Base-by-base conservation (phyloP, 1,139 yeast species). In the Geotrichum australiense region DNA sequence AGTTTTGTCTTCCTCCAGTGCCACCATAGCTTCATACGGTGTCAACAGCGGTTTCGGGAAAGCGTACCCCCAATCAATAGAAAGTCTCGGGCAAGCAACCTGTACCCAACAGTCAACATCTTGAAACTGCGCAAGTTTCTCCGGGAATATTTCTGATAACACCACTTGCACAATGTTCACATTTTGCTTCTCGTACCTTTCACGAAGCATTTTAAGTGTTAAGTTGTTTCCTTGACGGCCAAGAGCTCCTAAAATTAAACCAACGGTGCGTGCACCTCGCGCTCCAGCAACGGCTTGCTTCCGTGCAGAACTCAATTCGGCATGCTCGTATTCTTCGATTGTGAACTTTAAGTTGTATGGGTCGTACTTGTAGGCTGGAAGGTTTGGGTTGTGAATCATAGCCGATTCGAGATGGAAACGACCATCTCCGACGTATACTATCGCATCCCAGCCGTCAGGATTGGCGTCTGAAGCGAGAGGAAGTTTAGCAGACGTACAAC, bases 61-160 rank as follows among this genome's bases (percentile, higher is more conserved):
- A 0, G 98, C 98, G 59, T 93, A 91, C 1, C 99, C 99, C 99
- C 99, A 91, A 61, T 91, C 99, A 34, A 91, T 91, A 2, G 96
- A 85, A 41, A 91, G 68, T 53, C 99, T 69, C 0, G 99, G 99
- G 59, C 99, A 91, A 0, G 98, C 99, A 3, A 91, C 96, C 62
- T 91, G 99, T 15, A 91, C 83, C 71, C 94, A 91, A 4, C 89
- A 94, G 63, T 91, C 98, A 16, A 91, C 77, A 55, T 86, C 94
- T 54, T 85, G 89, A 64, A 91, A 91, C 80, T 83, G 82, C n/a
- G 96, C 82, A 29, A 91, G 66, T 55, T 91, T 91, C 42, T 79
- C 84, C 0, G 99, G 99, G 62, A 91, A 87, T 10, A 91, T 86
- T 59, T 91, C 99, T 48, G 95, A 83, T 19, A 93, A 62, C 18